Base-by-base conservation (phyloP, 306 rosid genomes). In the Dalbergia oliveri region DNA sequence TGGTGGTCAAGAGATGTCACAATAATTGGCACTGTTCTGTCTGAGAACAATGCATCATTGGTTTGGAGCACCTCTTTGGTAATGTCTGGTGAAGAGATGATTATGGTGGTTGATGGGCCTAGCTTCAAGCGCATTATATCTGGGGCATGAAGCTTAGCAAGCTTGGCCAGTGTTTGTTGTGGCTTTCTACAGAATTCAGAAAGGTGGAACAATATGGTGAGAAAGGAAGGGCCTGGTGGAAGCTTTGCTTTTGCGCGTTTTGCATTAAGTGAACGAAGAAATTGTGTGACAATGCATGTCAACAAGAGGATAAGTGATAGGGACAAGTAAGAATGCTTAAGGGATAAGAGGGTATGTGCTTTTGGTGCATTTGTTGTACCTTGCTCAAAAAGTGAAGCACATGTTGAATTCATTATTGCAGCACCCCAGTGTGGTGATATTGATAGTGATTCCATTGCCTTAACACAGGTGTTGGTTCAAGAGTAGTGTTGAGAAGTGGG, bases 181-280 rank as follows among this genome's bases (percentile, higher is more conserved):
- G 72, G 72, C n/a, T 18, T 66, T 2, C 5, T 18, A 3, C 15
- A 5, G 2, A 66, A 5, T 5, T 41, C 54, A 11, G 6, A 12
- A 11, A 66, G n/a, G 23, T 10, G 12, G 8, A 8, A 4, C 3
- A 60, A 3, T 8, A 21, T 15, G 21, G 71, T 16, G 16, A 66
- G 44, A 41, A 72, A 79, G 51, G 63, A 72, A 3, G 87, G 89
- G 2, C 91, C 88, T 1, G 91, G 88, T 44, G 87, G 59, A n/a
- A 53, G 59, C 23, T 54, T n/a, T 16, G n/a, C n/a, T n/a, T 54
- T 54, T 16, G 60, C 7, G 9, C 2, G 6, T 16, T 54, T 54
- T 15, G 31, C 31, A 26, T 8, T 10, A 44, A 26, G 57, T 43
- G 53, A 54, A 8, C 10, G 21, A 54, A n/a, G 60, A 16, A 54